Conservation (phyloP, 2,329 filamentous ascomycete species). For the Beauveria pseudobassiana region DNA sequence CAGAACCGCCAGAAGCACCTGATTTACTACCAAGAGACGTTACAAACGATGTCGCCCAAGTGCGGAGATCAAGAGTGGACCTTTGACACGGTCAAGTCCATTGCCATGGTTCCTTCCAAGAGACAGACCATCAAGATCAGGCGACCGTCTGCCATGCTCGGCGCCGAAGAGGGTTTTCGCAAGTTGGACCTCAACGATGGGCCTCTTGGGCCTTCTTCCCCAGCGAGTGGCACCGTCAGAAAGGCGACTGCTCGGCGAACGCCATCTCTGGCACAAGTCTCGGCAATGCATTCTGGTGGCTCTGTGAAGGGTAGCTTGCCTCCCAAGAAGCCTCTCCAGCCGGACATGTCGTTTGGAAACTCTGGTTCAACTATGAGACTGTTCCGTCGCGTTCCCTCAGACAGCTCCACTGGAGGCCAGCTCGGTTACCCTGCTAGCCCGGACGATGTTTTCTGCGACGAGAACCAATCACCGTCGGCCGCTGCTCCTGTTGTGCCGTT, state of each 20-base stretch:
- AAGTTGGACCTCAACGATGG: slow-evolving; percentile 55
- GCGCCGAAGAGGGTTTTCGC: slow-evolving; percentile 53
- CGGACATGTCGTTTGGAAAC: slow-evolving; percentile 92
- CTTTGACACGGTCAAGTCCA: slow-evolving; percentile 85
- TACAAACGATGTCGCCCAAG: slow-evolving; percentile 61
- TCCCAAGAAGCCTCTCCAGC: slow-evolving; percentile 70
- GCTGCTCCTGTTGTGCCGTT: slow-evolving; percentile 44
- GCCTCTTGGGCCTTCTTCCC: slow-evolving; percentile 49
- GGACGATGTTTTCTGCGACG: slow-evolving; percentile 44
- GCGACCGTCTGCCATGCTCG: slow-evolving; percentile 49
- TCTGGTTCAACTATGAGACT: slow-evolving; percentile 84
- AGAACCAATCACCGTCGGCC: slow-evolving; percentile 53
- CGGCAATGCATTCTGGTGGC: slow-evolving; percentile 24
- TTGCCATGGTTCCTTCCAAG: slow-evolving; percentile 39
- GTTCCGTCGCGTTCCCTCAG: slow-evolving; percentile 78
- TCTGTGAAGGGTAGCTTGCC: slow-evolving; percentile 37
- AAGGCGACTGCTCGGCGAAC: slow-evolving; percentile 49
- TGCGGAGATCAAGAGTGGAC: slow-evolving; percentile 82
- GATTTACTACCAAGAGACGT: slow-evolving; percentile 89
- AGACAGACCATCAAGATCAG: slow-evolving; percentile 43
- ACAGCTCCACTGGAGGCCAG: slow-evolving; percentile 44
- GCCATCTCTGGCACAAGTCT: slow-evolving; percentile 33
- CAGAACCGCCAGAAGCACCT: slow-evolving; percentile 61
- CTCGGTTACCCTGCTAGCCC: slow-evolving; percentile 27
- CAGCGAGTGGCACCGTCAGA: slow-evolving; percentile 48